These are phyloP conservation scores for Linanthus parryae DNA, from an alignment of 148 eudicot species.

Conservation along the genomic window DNA sequence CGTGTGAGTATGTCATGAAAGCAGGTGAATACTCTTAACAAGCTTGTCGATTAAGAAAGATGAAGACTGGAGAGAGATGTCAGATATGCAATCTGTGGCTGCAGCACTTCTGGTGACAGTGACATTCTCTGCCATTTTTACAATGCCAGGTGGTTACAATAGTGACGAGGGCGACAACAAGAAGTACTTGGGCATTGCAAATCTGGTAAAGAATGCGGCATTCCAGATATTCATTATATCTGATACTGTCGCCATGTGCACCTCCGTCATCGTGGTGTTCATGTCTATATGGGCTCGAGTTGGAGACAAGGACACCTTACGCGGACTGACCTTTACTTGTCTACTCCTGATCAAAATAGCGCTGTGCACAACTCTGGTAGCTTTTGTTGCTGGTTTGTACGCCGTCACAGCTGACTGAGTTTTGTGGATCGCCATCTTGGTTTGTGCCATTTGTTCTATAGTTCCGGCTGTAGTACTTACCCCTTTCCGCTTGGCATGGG, in stretches of 20 bases:
- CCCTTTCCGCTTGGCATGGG: too few species aligned
- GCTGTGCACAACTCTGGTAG: not conserved
- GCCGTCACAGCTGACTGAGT: not conserved
- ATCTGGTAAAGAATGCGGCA: not conserved
- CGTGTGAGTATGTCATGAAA: too few species aligned
- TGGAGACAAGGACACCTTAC: accelerated
- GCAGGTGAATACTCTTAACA: too few species aligned
- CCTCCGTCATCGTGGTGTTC: not conserved
- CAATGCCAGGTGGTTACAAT: not conserved
- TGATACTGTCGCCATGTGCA: not conserved
- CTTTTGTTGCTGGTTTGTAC: not conserved
- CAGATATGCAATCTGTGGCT: not conserved
- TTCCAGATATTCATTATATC: not conserved
- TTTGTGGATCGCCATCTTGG: not conserved
- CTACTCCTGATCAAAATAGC: accelerated
- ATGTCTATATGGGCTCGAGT: not conserved
- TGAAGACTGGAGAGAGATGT: not conserved
- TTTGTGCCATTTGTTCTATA: not conserved
- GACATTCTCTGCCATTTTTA: not conserved
- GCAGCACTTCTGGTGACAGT: not conserved
- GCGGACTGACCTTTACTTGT: not conserved
- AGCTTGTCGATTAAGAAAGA: too few species aligned
- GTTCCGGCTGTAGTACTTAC: not conserved
- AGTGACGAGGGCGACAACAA: too few species aligned
- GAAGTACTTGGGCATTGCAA: not conserved